These are phyloP conservation scores for Calonectria fujianensis DNA, from an alignment of 2,329 filamentous ascomycete species.

Conservation along the genomic window DNA sequence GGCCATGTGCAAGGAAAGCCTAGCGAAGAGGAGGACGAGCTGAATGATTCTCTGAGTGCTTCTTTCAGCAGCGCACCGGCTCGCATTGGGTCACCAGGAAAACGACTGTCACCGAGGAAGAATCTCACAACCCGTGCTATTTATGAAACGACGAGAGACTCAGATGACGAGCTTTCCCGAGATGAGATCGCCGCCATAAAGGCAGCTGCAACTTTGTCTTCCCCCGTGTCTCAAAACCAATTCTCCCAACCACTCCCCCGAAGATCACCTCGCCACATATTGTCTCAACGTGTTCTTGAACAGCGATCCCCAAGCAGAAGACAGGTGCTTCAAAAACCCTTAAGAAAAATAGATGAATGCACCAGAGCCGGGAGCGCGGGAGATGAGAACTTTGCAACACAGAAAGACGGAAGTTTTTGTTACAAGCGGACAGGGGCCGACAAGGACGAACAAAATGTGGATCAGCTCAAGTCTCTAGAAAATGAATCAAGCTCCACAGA, in stretches of 20 bases:
- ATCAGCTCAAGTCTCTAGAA: background rate
- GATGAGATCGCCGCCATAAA: slow-evolving; percentile 41
- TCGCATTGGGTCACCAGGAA: slow-evolving; percentile 38
- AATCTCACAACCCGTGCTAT: slow-evolving; percentile 27
- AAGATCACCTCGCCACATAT: slow-evolving; percentile 31
- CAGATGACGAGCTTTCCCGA: slow-evolving; percentile 45
- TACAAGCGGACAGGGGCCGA: slow-evolving; percentile 52
- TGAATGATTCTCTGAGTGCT: slow-evolving; percentile 27
- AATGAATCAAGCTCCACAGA: background rate
- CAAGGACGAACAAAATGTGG: background rate
- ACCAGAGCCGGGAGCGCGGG: background rate
- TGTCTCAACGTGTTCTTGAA: slow-evolving; percentile 35
- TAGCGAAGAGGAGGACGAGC: slow-evolving; percentile 44
- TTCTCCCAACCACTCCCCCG: slow-evolving; percentile 29
- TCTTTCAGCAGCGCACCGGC: slow-evolving; percentile 32
- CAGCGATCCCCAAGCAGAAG: slow-evolving; percentile 33
- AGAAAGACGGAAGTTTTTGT: slow-evolving; percentile 59
- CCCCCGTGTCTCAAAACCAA: slow-evolving; percentile 54
- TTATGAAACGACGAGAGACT: slow-evolving; percentile 28
- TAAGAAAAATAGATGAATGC: background rate
- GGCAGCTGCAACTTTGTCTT: slow-evolving; percentile 52
- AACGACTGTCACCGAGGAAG: slow-evolving; percentile 40
- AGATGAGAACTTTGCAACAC: slow-evolving; percentile 50
- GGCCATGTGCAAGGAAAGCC: background rate
- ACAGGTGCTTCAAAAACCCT: background rate